Evolutionary conservation across 2,329 filamentous ascomycete genomes (phyloP), one percentile per base, ranked within the genome.

Genomic region (Furcasterigmium sp.): DNA sequence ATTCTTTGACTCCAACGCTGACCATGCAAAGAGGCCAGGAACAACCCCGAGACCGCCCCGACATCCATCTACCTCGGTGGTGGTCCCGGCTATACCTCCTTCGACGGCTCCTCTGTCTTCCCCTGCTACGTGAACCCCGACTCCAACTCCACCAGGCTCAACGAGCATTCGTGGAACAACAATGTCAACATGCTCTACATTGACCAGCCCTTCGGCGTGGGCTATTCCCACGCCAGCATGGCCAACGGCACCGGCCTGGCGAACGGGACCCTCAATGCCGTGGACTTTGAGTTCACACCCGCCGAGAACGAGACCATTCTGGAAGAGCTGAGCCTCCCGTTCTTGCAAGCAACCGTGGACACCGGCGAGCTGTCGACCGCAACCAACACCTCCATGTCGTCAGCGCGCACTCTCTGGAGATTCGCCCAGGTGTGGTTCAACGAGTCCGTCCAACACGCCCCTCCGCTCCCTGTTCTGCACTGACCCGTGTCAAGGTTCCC

Each of bases 181-280:
- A 70, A 76, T 19, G 75, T 73, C 48, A 85, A 85, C 50, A 77
- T 85, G 72, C 73, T 87, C 14, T 87, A 84, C 60, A 77, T 87
- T 51, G 83, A 87, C 52, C 76, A 87, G 57, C 84, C 66, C 4
- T 58, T 65, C 50, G 60, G 57, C 37, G 51, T 54, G 7, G 63
- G 62, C 11, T 65, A 55, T 46, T 61, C 57, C 7, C 64, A 61
- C 37, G 50, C 51, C 14, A 47, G 48, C 5, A 41, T 44, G 2
- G 51, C 46, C n/a, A 46, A 51, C 32, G 56, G 53, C 20, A 46
- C 51, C 3, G n/a, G 48, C 5, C 42, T 43, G 2, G 51, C 46
- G n/a, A 47, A 51, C 32, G 56, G 53, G 18, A 47, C 51, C 3
- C 39, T 53, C 34, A 44, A 54, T 20, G 21, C 52, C 4, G 15